These are phyloP conservation scores for Phylloporus sp. DNA, from an alignment of 768 basidiomycete species.

Conservation along the genomic window DNA sequence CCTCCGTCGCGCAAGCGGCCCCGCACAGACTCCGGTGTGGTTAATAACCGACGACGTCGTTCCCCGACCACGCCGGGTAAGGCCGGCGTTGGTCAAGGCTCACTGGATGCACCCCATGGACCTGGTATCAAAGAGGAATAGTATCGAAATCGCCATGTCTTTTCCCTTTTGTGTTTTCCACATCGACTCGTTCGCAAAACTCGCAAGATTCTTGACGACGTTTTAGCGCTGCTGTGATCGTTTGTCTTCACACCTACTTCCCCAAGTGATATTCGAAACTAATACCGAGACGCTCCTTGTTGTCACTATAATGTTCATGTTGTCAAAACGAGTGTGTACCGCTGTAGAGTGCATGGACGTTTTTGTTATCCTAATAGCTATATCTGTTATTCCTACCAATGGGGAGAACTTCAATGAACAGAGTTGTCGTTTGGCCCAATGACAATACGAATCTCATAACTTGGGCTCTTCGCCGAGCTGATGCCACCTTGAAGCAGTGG, in stretches of 20 bases:
- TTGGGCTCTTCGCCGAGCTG: background rate
- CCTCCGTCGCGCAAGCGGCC: slow-evolving; percentile 28
- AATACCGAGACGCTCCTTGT: slow-evolving; percentile 5
- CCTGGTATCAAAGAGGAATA: slow-evolving; percentile 28
- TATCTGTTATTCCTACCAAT: background rate
- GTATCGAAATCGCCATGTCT: background rate
- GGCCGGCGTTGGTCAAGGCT: slow-evolving; percentile 13
- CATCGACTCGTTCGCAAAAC: background rate
- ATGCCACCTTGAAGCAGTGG: background rate
- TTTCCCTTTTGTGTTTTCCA: background rate
- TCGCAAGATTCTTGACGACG: background rate
- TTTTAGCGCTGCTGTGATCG: background rate
- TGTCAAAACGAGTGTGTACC: slow-evolving; percentile 8
- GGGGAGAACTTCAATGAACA: background rate
- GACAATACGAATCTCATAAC: no score
- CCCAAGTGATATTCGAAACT: background rate
- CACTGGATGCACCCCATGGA: slow-evolving; percentile 14
- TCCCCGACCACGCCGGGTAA: slow-evolving; percentile 19
- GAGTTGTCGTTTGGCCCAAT: no score
- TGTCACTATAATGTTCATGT: slow-evolving; percentile 3
- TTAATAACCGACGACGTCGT: slow-evolving; percentile 17
- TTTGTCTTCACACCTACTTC: background rate
- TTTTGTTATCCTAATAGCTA: background rate
- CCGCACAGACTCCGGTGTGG: slow-evolving; percentile 18
- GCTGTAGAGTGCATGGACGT: slow-evolving; percentile 4